A percentile compares a stretch with the other conserved stretches of the same genome.
Evolutionary conservation across 2,329 filamentous ascomycete genomes (phyloP).

Genomic region (Aschersonia sp.): DNA sequence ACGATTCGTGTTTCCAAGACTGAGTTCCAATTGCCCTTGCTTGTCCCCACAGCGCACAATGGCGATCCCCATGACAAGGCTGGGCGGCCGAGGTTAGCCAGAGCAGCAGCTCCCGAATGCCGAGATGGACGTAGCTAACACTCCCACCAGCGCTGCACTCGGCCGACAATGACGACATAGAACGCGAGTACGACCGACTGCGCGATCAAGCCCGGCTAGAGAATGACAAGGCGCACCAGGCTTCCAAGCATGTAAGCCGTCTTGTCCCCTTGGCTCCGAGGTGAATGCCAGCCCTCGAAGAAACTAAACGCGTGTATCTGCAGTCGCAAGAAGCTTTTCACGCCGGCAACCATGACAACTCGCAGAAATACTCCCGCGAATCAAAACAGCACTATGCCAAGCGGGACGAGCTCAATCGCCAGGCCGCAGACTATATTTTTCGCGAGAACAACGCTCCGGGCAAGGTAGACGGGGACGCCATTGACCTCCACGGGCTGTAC

Average conservation of each 20-base stretch:
- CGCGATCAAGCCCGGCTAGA: slow-evolving; percentile 72
- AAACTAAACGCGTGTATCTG: neutral
- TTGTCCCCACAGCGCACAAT: slow-evolving; percentile 6
- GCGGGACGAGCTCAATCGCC: slow-evolving; percentile 81
- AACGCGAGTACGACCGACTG: slow-evolving; percentile 85
- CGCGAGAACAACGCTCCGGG: slow-evolving; percentile 78
- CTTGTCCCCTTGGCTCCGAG: neutral
- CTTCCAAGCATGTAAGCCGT: slow-evolving; percentile 52
- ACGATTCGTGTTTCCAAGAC: neutral
- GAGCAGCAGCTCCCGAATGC: neutral
- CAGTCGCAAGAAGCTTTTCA: slow-evolving; percentile 69
- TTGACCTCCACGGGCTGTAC: slow-evolving; percentile 89
- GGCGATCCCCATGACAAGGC: slow-evolving; percentile 23
- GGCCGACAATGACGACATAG: slow-evolving; percentile 48
- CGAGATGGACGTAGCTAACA: neutral
- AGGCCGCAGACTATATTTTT: slow-evolving; percentile 90
- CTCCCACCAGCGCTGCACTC: slow-evolving; percentile 58
- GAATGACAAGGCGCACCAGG: slow-evolving; percentile 61
- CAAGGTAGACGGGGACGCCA: slow-evolving; percentile 64
- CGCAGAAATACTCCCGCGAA: slow-evolving; percentile 72
- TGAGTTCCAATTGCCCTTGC: neutral
- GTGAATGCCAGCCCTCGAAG: neutral
- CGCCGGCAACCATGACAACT: slow-evolving; percentile 66
- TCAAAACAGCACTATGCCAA: slow-evolving; percentile 71
- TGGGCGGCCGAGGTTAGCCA: slow-evolving; percentile 26